Base-by-base conservation (phyloP, 352 stramenopile species). In the Phytophthora cryptogea region DNA sequence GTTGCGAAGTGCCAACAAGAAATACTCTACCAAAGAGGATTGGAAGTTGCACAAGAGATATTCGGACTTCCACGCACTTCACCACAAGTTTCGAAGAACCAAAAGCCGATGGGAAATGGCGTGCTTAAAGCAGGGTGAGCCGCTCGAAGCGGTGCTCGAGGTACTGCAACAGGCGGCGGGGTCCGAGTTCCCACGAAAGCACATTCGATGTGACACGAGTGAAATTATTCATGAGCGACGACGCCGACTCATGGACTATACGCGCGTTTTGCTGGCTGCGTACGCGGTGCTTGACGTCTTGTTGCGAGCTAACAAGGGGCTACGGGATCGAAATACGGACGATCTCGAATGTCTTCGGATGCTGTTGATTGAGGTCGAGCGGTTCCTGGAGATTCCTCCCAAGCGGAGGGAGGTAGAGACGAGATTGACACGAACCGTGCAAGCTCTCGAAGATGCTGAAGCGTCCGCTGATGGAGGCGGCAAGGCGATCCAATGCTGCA, bases 221-320 rank as follows among this genome's bases (percentile, higher is more conserved):
- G 27, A 14, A 5, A 76, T 76, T 39, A 55, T 76, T 23, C 53
- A 57, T 5, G 58, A 66, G 47, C 56, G 67, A 41, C 63, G 59
- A 8, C 33, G 50, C 4, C 30, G 48, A 16, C 50, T 76, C 8
- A 55, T 54, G 57, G 58, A 60, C 8, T 72, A 66, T 40, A 32
- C 59, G 26, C 58, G 58, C 2, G 51, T 33, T 10, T 32, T 76
- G 20, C 35, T 76, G 14, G 45, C 49, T 3, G 59, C 31, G 2
- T 76, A 76, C 51, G 45, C 51, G 28, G 63, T 72, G 3, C 57
- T 76, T 42, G 54, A 66, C 31, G 54, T 76, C 4, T 28, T 74
- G 46, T 31, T 65, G 9, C n/a, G 51, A 5, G 33, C 37, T 7
- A 8, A 41, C 14, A 8, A 8, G 14, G 35, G 14, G 8, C 4